These are phyloP conservation scores for Pinus taeda DNA, from an alignment of 75 land plant genomes.

Conservation along the genomic window DNA sequence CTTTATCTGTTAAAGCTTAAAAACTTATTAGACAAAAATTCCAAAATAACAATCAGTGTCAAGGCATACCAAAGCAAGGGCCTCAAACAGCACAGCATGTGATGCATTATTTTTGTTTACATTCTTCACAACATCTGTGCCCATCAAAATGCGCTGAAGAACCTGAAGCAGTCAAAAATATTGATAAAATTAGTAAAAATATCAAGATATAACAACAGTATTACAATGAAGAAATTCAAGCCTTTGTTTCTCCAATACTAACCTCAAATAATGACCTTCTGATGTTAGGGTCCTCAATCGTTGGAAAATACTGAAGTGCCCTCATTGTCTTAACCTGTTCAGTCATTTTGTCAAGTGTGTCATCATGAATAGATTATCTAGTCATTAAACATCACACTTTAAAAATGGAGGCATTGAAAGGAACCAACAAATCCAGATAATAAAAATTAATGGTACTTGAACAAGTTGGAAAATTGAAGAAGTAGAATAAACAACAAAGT, in stretches of 20 bases:
- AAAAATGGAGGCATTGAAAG: neutral
- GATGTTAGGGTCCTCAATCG: conserved; percentile 93
- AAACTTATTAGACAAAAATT: neutral
- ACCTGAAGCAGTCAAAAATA: conserved; percentile 49
- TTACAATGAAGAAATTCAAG: conserved; percentile 4
- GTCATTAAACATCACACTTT: neutral
- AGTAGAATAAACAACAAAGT: neutral
- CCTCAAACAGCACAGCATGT: conserved; percentile 99
- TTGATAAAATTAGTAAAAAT: conserved; percentile 2
- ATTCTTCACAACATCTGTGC: conserved; percentile 99
- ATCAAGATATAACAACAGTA: neutral
- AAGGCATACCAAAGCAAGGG: conserved; percentile 88
- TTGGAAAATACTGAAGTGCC: conserved; percentile 96
- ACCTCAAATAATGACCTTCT: conserved; percentile 98
- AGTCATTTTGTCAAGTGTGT: neutral
- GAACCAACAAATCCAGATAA: neutral
- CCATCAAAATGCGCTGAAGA: conserved; percentile 92
- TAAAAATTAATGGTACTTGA: neutral
- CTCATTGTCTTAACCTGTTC: conserved; percentile 98
- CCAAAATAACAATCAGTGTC: neutral
- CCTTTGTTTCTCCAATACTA: neutral
- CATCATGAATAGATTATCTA: neutral
- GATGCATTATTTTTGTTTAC: conserved; percentile 99
- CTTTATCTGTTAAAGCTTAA: too few species aligned
- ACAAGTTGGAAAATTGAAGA: neutral